phyloP scores from a whole-genome alignment of 257 asterid species.

The Nicotiana tomentosiformis region DNA sequence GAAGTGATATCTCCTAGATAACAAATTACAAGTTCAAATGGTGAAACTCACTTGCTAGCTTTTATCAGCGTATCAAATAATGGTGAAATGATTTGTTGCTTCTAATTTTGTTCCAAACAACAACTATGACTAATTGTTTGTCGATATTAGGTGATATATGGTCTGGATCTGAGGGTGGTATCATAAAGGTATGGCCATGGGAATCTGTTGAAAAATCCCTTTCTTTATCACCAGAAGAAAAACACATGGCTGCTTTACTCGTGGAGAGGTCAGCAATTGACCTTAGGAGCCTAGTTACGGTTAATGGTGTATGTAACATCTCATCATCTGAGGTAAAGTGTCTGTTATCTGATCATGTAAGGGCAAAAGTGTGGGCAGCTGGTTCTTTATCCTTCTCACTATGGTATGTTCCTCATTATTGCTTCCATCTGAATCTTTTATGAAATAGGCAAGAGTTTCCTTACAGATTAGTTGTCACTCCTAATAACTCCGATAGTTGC shows the following conservation, averaged over 20 bases:
- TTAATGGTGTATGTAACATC: slow-evolving; percentile 75
- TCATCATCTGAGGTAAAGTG: slow-evolving; percentile 86
- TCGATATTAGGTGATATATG: slow-evolving; percentile 71
- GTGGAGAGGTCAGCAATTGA: slow-evolving; percentile 80
- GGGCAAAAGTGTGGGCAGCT: slow-evolving; percentile 86
- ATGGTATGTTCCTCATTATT: slow-evolving; percentile 42
- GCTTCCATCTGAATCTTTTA: not conserved
- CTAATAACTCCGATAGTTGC: slow-evolving; percentile 11
- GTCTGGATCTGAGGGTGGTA: slow-evolving; percentile 91
- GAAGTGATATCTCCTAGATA: not conserved
- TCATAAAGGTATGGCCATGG: slow-evolving; percentile 89
- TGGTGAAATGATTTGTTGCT: not conserved
- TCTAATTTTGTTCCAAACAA: not conserved
- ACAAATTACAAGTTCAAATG: not conserved
- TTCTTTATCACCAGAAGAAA: slow-evolving; percentile 76
- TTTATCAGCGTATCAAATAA: not conserved
- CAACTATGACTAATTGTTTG: not conserved
- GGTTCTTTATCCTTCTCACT: slow-evolving; percentile 70
- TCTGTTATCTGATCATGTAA: slow-evolving; percentile 53
- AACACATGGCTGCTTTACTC: slow-evolving; percentile 81
- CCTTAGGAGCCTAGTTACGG: slow-evolving; percentile 81
- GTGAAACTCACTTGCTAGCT: not conserved
- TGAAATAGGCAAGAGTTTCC: not conserved
- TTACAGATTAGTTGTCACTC: slow-evolving; percentile 7
- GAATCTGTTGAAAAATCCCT: slow-evolving; percentile 83